Conservation (phyloP, 2,329 filamentous ascomycete genomes). For the Pleoardoris graminearum region DNA sequence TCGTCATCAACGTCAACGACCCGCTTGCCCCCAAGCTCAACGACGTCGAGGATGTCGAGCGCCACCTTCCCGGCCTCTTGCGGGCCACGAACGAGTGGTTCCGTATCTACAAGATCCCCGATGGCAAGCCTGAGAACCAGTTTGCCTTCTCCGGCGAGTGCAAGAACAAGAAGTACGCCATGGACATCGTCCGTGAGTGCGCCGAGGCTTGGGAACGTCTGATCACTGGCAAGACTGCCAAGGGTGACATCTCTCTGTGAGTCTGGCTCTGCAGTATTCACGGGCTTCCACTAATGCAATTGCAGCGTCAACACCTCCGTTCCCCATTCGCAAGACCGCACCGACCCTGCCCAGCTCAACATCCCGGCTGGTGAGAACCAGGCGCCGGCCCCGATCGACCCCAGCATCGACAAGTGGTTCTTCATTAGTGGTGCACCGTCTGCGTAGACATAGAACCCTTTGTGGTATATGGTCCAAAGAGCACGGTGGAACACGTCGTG, state of each 20-base stretch:
- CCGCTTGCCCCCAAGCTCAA: constrained; percentile 95
- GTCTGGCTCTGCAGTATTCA: constrained; percentile 45
- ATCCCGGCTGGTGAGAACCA: constrained; percentile 82
- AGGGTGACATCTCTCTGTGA: constrained; percentile 80
- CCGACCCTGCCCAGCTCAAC: constrained; percentile 70
- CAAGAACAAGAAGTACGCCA: constrained; percentile 99
- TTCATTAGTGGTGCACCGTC: constrained; percentile 96
- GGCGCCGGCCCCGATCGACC: constrained; percentile 84
- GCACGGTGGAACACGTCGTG: not conserved
- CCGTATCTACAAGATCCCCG: constrained; percentile 99
- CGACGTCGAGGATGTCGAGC: constrained; percentile 98
- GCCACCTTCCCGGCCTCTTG: constrained; percentile 93
- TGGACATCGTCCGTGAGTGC: constrained; percentile 94
- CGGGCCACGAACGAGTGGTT: constrained; percentile 99
- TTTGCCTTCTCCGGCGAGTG: constrained; percentile 99
- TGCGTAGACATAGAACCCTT: constrained; percentile 38
- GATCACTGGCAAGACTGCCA: constrained; percentile 82
- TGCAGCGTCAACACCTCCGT: constrained; percentile 81
- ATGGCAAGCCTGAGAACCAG: constrained; percentile 99
- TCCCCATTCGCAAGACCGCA: constrained; percentile 71
- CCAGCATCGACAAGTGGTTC: constrained; percentile 99
- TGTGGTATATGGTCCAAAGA: not conserved
- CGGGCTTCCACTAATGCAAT: constrained; percentile 19
- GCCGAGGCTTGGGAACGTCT: constrained; percentile 96
- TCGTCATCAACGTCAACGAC: constrained; percentile 98